Evolutionary conservation across 805 yeast genomes (phyloP).

Genomic region (Kuraishia ogatae): DNA sequence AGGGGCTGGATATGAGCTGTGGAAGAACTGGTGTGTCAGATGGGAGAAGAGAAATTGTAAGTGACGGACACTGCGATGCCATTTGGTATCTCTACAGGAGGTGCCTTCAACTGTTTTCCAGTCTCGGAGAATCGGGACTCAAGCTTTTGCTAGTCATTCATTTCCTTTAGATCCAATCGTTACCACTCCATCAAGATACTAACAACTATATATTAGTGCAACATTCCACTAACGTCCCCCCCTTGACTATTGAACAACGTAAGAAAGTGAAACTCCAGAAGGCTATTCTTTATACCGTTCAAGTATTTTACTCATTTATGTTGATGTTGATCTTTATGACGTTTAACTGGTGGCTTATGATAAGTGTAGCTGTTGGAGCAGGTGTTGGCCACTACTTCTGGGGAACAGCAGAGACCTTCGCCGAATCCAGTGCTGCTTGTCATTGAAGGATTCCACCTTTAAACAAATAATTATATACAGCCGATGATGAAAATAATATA

Average conservation of each 20-base stretch:
- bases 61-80: no score
- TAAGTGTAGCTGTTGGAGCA: slow-evolving; percentile 32
- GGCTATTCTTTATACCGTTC: slow-evolving; percentile 27
- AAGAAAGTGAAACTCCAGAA: slow-evolving; percentile 12
- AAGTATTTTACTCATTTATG: slow-evolving; percentile 34
- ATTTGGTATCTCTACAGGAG: not conserved
- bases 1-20: slow-evolving; percentile 28
- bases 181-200: no score
- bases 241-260: slow-evolving; percentile 7
- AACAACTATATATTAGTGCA: no score
- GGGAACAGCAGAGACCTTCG: slow-evolving; percentile 1
- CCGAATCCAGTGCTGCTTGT: not conserved
- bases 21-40: slow-evolving; percentile 16
- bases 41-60: slow-evolving; percentile 10
- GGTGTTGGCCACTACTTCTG: slow-evolving; percentile 26
- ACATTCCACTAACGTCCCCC: not conserved
- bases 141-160: no score
- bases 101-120: not conserved
- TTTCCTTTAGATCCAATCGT: no score
- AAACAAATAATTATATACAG: no score
- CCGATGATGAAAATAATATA: no score
- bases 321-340: slow-evolving; percentile 42
- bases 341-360: slow-evolving; percentile 37
- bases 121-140: no score
- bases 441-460: not conserved